Evolutionary conservation across 345 rosid genomes (phyloP), one percentile per base, ranked within the genome.

Genomic region (Eucalyptus melliodora): DNA sequence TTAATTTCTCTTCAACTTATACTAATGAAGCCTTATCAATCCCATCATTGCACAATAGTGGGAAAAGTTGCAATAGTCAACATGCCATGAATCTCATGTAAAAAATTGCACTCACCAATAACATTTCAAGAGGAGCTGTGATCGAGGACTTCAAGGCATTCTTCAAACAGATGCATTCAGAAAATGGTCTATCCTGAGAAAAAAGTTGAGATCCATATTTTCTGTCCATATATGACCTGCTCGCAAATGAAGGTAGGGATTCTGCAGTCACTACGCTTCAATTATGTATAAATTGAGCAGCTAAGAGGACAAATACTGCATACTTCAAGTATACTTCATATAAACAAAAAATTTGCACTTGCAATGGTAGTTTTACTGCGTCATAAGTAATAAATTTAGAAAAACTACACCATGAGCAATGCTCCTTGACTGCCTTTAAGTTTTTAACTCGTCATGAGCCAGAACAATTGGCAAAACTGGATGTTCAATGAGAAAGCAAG

Each of bases 81-180:
- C 27, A 86, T 45, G 62, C 4, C 21, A 21, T 50, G 44, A 86
- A 11, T 17, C 88, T 50, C 44, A 17, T 3, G 9, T 86, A 45
- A 21, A 69, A 69, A 9, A 37, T 17, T 31, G 87, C 69, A 90
- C 96, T 94, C 90, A 97, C 99, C 98, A 97, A 89, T 80, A 90
- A 90, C 6, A 82, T 88, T 90, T 93, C 95, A 59, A 97, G 96
- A 34, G 93, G 90, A 90, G 91, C 90, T 87, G 93, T 89, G 59
- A 95, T 88, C n/a, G 95, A 91, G 90, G 88, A 91, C 92, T 95
- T 97, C 60, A 97, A 93, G 87, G 96, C 97, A 89, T 96, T 98
- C 95, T 97, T 97, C 15, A 90, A 94, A 90, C 95, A 95, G 77
- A 90, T 80, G 42, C 90, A 87, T 60, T 93, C 94, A 24, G 92